Conservation (phyloP, 23 red algal species). For the Cyanidioschyzon merolae region DNA sequence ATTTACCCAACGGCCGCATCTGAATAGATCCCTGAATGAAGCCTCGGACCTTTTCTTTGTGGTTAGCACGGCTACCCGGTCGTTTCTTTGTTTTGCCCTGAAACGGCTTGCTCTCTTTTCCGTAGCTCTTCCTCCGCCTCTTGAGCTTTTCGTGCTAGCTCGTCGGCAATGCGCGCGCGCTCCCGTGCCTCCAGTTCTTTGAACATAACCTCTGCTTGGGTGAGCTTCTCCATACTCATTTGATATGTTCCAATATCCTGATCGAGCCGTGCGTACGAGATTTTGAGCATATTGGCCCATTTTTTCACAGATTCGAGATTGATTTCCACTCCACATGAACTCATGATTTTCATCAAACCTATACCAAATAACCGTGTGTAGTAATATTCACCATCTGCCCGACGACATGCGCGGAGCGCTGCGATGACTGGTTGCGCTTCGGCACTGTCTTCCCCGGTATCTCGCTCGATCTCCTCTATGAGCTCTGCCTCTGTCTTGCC, state of each 20-base stretch:
- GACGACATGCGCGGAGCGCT: slow-evolving; percentile 1
- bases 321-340: neutral
- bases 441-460: neutral
- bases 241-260: slow-evolving; percentile 24
- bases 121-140: slow-evolving; percentile 19
- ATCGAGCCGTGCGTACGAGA: neutral
- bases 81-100: neutral
- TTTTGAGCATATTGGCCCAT: slow-evolving; percentile 17
- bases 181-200: slow-evolving; percentile 25
- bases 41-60: neutral
- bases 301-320: neutral
- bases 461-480: neutral
- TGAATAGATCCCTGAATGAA: neutral
- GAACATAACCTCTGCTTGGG: slow-evolving; percentile 24
- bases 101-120: slow-evolving; percentile 5
- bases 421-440: neutral
- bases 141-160: slow-evolving; percentile 19
- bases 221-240: slow-evolving; percentile 18
- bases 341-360: slow-evolving; percentile 21
- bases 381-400: neutral
- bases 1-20: neutral
- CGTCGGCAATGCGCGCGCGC: slow-evolving; percentile 18
- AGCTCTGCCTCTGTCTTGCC: neutral
- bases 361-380: slow-evolving; percentile 23
- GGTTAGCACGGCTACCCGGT: neutral